A percentile compares a stretch with the other conserved stretches of the same genome.
Evolutionary conservation across 345 rosid genomes (phyloP).

Genomic region (Pelargonium nanum): DNA sequence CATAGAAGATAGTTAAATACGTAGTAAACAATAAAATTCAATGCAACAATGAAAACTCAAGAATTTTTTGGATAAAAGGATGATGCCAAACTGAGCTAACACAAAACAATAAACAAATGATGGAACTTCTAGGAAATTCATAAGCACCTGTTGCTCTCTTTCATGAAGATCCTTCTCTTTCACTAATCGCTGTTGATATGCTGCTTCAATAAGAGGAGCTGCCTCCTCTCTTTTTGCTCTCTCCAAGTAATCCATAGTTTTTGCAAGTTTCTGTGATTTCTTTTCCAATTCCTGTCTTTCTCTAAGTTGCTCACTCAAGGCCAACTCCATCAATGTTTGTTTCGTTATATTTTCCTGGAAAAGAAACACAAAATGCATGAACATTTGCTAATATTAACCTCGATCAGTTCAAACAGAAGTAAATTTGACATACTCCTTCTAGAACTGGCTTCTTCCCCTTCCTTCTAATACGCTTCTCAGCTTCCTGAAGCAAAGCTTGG

Average conservation of each 20-base stretch:
- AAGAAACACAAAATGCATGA: no score
- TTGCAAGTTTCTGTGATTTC: constrained; percentile 71
- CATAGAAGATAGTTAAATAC: no score
- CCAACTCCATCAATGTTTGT: constrained; percentile 64
- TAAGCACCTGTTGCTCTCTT: constrained; percentile 89
- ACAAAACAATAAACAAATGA: no score
- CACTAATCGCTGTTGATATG: constrained; percentile 67
- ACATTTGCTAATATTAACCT: no score
- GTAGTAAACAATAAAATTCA: no score
- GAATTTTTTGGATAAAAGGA: no score
- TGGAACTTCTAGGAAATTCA: no score
- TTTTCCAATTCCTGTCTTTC: constrained; percentile 97
- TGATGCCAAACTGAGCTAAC: no score
- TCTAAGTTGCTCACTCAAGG: constrained; percentile 75
- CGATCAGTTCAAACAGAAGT: background rate
- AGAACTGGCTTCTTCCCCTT: constrained; percentile 65
- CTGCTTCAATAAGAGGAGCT: constrained; percentile 89
- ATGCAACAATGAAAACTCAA: no score
- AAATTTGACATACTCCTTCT: constrained; percentile 74
- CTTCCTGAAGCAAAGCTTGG: constrained; percentile 66
- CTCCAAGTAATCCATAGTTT: constrained; percentile 92
- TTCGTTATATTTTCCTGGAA: constrained; percentile 82
- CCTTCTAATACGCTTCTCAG: constrained; percentile 64
- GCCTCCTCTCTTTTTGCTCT: constrained; percentile 97
- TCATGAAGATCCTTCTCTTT: constrained; percentile 82